phyloP scores from a whole-genome alignment of 495 filamentous ascomycete genomes.

The Neurospora sp. region DNA sequence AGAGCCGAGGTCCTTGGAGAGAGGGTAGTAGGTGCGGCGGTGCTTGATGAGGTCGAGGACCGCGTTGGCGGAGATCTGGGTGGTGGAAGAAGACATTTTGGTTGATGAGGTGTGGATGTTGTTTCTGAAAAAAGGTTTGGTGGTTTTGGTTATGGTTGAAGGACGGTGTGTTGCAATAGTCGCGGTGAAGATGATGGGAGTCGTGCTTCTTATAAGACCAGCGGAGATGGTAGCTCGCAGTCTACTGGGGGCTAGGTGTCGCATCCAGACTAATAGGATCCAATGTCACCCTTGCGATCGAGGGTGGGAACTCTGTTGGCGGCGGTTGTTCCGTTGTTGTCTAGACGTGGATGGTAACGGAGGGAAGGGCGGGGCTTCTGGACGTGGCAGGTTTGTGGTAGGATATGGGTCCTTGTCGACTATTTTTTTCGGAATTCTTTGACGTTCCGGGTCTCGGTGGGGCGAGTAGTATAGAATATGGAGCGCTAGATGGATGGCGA shows the following conservation, averaged over 20 bases:
- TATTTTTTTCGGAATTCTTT: background rate
- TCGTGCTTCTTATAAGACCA: background rate
- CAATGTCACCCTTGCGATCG: background rate
- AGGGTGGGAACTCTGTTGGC: background rate
- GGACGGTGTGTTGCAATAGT: background rate
- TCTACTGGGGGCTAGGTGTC: background rate
- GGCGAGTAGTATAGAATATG: background rate
- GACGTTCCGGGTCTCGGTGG: background rate
- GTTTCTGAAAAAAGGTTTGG: constrained; percentile 9
- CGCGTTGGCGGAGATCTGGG: constrained; percentile 18
- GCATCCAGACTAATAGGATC: background rate
- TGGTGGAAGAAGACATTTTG: constrained; percentile 16
- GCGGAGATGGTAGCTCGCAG: constrained; percentile 5
- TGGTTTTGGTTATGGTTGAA: constrained; percentile 2
- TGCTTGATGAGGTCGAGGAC: constrained; percentile 44
- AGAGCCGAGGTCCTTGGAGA: constrained; percentile 40
- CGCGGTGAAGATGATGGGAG: background rate
- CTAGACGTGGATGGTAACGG: background rate
- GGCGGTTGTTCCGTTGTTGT: background rate
- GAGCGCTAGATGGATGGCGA: background rate
- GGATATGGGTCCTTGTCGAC: background rate
- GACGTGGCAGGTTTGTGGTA: background rate
- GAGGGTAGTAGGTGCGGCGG: constrained; percentile 50
- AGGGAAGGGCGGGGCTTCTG: background rate
- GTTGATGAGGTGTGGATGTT: constrained; percentile 4